These are phyloP conservation scores for Penicilliopsis zonata DNA, from an alignment of 495 filamentous ascomycete species.

Conservation along the genomic window DNA sequence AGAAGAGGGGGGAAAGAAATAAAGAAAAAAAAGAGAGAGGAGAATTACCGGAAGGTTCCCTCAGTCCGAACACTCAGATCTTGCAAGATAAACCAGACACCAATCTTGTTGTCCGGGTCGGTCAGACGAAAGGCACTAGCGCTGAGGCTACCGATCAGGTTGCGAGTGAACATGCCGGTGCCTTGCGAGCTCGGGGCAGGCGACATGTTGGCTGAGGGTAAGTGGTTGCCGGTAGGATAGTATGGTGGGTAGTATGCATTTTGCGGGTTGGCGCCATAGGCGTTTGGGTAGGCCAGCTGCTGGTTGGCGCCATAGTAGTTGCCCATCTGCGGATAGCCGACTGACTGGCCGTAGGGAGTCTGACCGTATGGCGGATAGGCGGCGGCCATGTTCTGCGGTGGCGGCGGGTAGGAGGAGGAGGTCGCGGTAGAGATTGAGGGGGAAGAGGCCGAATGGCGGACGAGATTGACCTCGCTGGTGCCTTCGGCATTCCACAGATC, in stretches of 20 bases:
- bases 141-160: slow-evolving; percentile 85
- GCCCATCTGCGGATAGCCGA: slow-evolving; percentile 27
- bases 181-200: slow-evolving; percentile 34
- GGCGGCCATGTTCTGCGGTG: slow-evolving; percentile 29
- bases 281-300: slow-evolving; percentile 26
- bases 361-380: slow-evolving; percentile 24
- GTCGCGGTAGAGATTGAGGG: slow-evolving; percentile 83
- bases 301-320: slow-evolving; percentile 28
- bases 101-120: slow-evolving; percentile 72
- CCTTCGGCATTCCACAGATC: slow-evolving; percentile 85
- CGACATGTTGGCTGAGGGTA: slow-evolving; percentile 25
- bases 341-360: slow-evolving; percentile 25
- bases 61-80: slow-evolving; percentile 92
- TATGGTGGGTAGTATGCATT: slow-evolving; percentile 28
- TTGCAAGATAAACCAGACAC: slow-evolving; percentile 95
- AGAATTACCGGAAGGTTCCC: slow-evolving; percentile 69
- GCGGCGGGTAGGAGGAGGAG: slow-evolving; percentile 62
- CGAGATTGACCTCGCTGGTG: slow-evolving; percentile 83
- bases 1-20: too few species aligned
- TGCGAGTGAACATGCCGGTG: slow-evolving; percentile 89
- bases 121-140: slow-evolving; percentile 82
- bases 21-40: slow-evolving; percentile 5
- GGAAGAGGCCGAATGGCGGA: slow-evolving; percentile 75
- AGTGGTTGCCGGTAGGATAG: slow-evolving; percentile 19
- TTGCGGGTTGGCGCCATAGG: slow-evolving; percentile 30